A percentile compares a stretch with the other conserved stretches of the same genome.
phyloP scores from a whole-genome alignment of 768 basidiomycete genomes.

The Trametes cubensis region DNA sequence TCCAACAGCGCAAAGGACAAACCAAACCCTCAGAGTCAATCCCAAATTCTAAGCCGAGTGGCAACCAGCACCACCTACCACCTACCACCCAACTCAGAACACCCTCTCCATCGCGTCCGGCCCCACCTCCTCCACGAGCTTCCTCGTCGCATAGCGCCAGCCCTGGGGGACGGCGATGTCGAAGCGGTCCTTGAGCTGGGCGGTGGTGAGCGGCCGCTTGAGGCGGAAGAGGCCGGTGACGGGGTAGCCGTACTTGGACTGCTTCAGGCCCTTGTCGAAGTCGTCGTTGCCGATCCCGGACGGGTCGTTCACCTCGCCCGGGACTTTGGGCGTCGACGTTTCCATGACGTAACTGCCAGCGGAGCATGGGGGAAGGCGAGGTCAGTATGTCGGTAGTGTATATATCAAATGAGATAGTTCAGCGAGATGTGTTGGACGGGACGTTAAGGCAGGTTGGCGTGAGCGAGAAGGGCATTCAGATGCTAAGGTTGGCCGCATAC shows the following conservation, averaged over 20 bases:
- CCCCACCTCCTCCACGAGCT: slow-evolving; percentile 31
- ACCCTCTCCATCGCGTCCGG: slow-evolving; percentile 33
- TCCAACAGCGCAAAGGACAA: neutral
- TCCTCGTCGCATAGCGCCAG: slow-evolving; percentile 33
- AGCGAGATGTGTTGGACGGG: too few relatives aligned
- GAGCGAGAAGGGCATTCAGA: too few relatives aligned
- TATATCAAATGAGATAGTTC: too few relatives aligned
- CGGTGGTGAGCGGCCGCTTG: slow-evolving; percentile 25
- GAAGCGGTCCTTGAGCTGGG: slow-evolving; percentile 30
- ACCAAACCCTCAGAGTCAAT: neutral
- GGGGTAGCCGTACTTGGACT: slow-evolving; percentile 38
- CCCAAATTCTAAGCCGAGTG: too few relatives aligned
- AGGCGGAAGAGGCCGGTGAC: slow-evolving; percentile 34
- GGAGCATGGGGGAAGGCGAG: neutral
- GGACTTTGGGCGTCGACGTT: slow-evolving; percentile 34
- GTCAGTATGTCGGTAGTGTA: neutral
- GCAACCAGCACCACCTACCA: neutral
- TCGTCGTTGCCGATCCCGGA: slow-evolving; percentile 41
- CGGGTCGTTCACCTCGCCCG: slow-evolving; percentile 38
- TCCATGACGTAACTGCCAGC: slow-evolving; percentile 32
- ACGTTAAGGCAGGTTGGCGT: too few relatives aligned
- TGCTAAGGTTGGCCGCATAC: too few relatives aligned
- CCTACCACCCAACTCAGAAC: too few relatives aligned
- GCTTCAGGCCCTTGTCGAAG: slow-evolving; percentile 37
- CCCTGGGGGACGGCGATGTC: slow-evolving; percentile 30